These are phyloP conservation scores for Teunomyces panamensis DNA, from an alignment of 805 yeast genomes.

Conservation along the genomic window DNA sequence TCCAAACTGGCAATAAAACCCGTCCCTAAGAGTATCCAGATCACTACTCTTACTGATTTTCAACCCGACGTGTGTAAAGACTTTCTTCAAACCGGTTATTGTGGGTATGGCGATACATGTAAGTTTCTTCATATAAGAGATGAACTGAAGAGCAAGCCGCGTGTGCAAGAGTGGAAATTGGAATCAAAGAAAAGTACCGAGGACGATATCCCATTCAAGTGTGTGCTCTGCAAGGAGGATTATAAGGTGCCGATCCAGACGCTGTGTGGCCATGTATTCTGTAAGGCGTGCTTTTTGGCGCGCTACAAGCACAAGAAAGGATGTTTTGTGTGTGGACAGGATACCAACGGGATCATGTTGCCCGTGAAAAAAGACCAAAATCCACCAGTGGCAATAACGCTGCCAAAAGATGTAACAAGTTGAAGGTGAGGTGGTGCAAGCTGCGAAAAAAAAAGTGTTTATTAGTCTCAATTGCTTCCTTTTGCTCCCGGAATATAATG, in stretches of 20 bases:
- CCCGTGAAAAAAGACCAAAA: conserved; percentile 41
- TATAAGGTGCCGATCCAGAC: conserved; percentile 59
- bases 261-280: conserved; percentile 60
- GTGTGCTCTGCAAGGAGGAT: conserved; percentile 49
- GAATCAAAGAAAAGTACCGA: conserved; percentile 13
- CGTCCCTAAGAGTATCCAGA: conserved; percentile 44
- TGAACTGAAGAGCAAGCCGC: conserved; percentile 71
- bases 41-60: conserved; percentile 74
- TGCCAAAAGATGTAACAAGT: not conserved
- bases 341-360: conserved; percentile 58
- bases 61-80: conserved; percentile 96
- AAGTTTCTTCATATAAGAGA: conserved; percentile 90
- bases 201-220: not conserved
- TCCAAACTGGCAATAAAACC: conserved; percentile 20
- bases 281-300: conserved; percentile 56
- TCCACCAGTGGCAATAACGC: not conserved
- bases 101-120: conserved; percentile 97
- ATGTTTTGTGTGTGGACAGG: conserved; percentile 58
- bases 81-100: conserved; percentile 83
- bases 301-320: conserved; percentile 40
- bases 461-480: not conserved
- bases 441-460: not conserved
- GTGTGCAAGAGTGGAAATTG: conserved; percentile 68
- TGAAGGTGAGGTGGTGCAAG: not conserved
- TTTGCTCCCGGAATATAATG: conserved; percentile 4